These are phyloP conservation scores for Fraxinus cuspidata DNA, from an alignment of 257 asterid species.

Conservation along the genomic window DNA sequence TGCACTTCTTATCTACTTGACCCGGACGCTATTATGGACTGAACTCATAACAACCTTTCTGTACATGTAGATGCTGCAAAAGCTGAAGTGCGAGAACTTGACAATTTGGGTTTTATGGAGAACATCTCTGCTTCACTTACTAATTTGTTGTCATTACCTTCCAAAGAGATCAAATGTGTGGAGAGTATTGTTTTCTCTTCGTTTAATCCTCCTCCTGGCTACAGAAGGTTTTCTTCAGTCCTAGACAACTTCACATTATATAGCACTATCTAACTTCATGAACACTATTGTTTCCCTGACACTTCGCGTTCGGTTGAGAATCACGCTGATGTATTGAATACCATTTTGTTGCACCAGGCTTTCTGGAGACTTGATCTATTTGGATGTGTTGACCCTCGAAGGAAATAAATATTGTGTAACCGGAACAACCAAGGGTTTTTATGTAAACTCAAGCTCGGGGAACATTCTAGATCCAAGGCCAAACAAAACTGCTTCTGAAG, in stretches of 20 bases:
- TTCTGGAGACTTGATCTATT: slow-evolving; percentile 85
- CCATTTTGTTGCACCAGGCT: slow-evolving; percentile 64
- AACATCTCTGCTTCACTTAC: slow-evolving; percentile 65
- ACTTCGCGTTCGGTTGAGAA: slow-evolving; percentile 11
- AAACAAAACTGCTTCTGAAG: slow-evolving; percentile 59
- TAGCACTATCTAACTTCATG: slow-evolving; percentile 17
- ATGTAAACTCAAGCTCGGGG: slow-evolving; percentile 76
- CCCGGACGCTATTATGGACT: slow-evolving; percentile 18
- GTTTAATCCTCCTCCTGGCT: slow-evolving; percentile 94
- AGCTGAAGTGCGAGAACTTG: slow-evolving; percentile 78
- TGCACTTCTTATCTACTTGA: background rate
- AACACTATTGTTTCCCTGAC: background rate
- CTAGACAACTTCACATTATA: background rate
- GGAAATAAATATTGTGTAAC: slow-evolving; percentile 84
- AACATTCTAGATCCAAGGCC: slow-evolving; percentile 78
- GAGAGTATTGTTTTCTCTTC: slow-evolving; percentile 89
- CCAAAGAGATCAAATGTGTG: slow-evolving; percentile 77
- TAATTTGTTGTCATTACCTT: slow-evolving; percentile 61
- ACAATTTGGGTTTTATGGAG: slow-evolving; percentile 72
- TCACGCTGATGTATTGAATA: slow-evolving; percentile 27
- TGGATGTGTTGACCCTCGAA: slow-evolving; percentile 88
- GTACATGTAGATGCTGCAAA: slow-evolving; percentile 61
- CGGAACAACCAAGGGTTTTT: slow-evolving; percentile 82
- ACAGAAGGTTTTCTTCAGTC: slow-evolving; percentile 69
- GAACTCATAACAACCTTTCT: slow-evolving; percentile 20